phyloP scores from a whole-genome alignment of 805 yeast genomes.

The Ogataea parapolymorpha region DNA sequence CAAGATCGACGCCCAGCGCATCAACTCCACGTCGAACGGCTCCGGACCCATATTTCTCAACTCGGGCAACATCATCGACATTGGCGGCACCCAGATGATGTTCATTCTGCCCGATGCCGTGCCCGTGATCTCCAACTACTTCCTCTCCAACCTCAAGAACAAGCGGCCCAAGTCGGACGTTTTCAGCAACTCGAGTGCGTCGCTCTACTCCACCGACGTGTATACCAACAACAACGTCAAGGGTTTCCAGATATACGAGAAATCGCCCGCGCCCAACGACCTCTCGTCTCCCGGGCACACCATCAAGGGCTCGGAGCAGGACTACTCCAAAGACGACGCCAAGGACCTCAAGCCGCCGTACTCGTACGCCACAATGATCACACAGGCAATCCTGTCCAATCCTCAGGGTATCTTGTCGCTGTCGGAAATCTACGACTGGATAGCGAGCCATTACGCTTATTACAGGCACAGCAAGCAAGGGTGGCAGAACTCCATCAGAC shows the following conservation, averaged over 20 bases:
- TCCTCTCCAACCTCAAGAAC: constrained; percentile 37
- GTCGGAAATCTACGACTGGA: constrained; percentile 91
- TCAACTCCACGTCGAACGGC: constrained; percentile 37
- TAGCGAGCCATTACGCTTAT: constrained; percentile 81
- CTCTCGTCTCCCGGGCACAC: constrained; percentile 11
- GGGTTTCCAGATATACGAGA: constrained; percentile 55
- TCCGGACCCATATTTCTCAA: constrained; percentile 50
- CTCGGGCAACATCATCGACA: constrained; percentile 89
- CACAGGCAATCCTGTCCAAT: constrained; percentile 91
- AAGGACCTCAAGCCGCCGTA: constrained; percentile 95
- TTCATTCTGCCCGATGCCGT: constrained; percentile 90
- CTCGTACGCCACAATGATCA: constrained; percentile 96
- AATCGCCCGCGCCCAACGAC: constrained; percentile 23
- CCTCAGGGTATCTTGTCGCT: constrained; percentile 84
- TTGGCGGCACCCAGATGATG: constrained; percentile 99
- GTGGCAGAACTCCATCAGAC: constrained; percentile 98
- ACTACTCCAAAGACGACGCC: constrained; percentile 84
- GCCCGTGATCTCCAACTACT: constrained; percentile 58
- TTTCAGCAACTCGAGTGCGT: constrained; percentile 10
- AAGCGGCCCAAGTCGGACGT: constrained; percentile 24
- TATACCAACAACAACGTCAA: constrained; percentile 31
- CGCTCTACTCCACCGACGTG: constrained; percentile 16
- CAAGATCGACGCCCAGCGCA: constrained; percentile 70
- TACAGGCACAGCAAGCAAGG: constrained; percentile 91
- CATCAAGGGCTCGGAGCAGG: constrained; percentile 37